phyloP scores from a whole-genome alignment of 2,329 filamentous ascomycete genomes.

The Lecanosticta acicola region DNA sequence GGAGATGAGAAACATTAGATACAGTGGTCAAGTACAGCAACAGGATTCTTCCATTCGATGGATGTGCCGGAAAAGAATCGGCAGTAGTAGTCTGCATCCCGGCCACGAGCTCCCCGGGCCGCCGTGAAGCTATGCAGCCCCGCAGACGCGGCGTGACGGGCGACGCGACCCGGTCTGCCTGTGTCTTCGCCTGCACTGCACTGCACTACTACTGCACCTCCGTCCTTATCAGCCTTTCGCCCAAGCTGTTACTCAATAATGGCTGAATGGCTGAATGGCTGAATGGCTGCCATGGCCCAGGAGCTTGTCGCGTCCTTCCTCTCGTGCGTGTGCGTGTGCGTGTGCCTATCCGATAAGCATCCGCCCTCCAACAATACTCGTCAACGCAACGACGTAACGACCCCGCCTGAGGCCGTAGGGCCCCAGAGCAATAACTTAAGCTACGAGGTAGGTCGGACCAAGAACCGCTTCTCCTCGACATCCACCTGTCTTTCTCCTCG shows the following conservation, averaged over 20 bases:
- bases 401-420: neutral
- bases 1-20: neutral
- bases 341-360: neutral
- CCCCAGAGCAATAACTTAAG: constrained; percentile 1
- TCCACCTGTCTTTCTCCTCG: neutral
- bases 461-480: neutral
- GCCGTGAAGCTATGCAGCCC: too few species aligned
- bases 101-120: too few species aligned
- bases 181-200: too few species aligned
- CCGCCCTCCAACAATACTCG: neutral
- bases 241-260: constrained; percentile 14
- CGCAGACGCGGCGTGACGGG: too few species aligned
- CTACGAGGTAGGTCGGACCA: neutral
- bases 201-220: too few species aligned
- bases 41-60: neutral
- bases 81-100: too few species aligned
- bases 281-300: neutral
- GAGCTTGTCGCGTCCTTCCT: constrained; percentile 1
- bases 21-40: neutral
- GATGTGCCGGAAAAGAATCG: too few species aligned
- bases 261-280: too few species aligned
- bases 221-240: constrained; percentile 16
- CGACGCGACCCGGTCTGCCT: too few species aligned
- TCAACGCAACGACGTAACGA: constrained; percentile 1
- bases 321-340: neutral